phyloP scores from a whole-genome alignment of 2,329 filamentous ascomycete genomes.

The Albophoma yamanashiensis region DNA sequence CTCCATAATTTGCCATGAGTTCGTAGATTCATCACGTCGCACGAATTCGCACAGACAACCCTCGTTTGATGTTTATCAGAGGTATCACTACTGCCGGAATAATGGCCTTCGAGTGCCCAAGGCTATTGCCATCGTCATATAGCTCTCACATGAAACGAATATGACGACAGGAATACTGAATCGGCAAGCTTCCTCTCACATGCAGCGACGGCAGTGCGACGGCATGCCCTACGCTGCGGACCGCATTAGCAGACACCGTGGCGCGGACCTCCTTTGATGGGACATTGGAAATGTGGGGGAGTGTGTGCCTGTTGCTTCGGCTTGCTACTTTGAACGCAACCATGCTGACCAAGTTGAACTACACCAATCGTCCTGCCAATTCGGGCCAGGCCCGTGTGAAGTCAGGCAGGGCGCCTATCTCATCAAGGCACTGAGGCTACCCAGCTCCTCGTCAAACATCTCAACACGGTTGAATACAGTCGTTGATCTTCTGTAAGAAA shows the following conservation, averaged over 20 bases:
- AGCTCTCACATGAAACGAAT: neutral
- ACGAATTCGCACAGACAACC: neutral
- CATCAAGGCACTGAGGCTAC: neutral
- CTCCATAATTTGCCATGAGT: neutral
- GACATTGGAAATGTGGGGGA: neutral
- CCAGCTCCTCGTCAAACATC: too few relatives aligned
- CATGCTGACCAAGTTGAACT: neutral
- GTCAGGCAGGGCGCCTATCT: neutral
- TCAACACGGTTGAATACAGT: neutral
- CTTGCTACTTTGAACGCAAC: neutral
- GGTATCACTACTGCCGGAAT: neutral
- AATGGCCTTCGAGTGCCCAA: neutral
- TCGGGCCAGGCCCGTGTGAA: neutral
- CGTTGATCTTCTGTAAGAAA: neutral
- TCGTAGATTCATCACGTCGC: neutral
- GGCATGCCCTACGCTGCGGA: neutral
- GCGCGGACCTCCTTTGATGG: neutral
- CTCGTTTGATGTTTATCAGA: neutral
- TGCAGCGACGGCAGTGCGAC: neutral
- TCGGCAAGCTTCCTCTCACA: neutral
- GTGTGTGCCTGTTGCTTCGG: neutral
- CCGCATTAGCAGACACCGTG: neutral
- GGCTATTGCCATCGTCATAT: neutral
- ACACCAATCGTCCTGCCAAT: neutral
- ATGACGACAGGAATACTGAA: neutral